Evolutionary conservation across 495 filamentous ascomycete species (phyloP).

Genomic region (Annulohypoxylon moriforme): DNA sequence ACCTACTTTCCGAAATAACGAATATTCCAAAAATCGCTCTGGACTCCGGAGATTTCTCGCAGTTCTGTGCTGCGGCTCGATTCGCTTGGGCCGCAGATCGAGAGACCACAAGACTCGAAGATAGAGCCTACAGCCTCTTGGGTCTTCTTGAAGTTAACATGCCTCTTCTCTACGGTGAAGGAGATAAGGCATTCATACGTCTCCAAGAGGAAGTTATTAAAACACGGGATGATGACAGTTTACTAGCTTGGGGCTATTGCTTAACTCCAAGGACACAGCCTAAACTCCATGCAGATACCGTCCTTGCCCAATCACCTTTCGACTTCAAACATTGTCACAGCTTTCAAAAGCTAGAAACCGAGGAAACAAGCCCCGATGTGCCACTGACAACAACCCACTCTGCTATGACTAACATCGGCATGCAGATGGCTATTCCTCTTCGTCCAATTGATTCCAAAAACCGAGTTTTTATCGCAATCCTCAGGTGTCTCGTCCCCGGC

Average conservation of each 20-base stretch:
- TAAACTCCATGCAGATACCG: background rate
- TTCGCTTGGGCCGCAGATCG: slow-evolving; percentile 22
- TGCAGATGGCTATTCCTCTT: slow-evolving; percentile 19
- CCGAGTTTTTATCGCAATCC: slow-evolving; percentile 15
- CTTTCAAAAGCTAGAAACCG: slow-evolving; percentile 5
- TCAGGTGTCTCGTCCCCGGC: slow-evolving; percentile 13
- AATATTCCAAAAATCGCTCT: slow-evolving; percentile 22
- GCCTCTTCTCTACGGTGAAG: slow-evolving; percentile 48
- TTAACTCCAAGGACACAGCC: background rate
- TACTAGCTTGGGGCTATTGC: slow-evolving; percentile 38
- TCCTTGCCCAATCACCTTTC: slow-evolving; percentile 25
- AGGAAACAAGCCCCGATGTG: slow-evolving; percentile 21
- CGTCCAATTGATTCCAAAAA: slow-evolving; percentile 18
- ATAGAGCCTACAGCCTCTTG: slow-evolving; percentile 46
- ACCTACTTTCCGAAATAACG: slow-evolving; percentile 25
- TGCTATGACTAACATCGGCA: slow-evolving; percentile 29
- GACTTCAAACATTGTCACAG: slow-evolving; percentile 27
- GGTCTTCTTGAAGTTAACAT: slow-evolving; percentile 48
- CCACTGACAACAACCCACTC: slow-evolving; percentile 21
- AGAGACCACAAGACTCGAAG: slow-evolving; percentile 45
- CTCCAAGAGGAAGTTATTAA: slow-evolving; percentile 47
- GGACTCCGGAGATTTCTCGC: slow-evolving; percentile 16
- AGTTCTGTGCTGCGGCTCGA: slow-evolving; percentile 24
- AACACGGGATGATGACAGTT: slow-evolving; percentile 34
- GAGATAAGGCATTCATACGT: slow-evolving; percentile 38